Conservation (phyloP, 305 asterid genomes). For the Fraxinus baroniana region DNA sequence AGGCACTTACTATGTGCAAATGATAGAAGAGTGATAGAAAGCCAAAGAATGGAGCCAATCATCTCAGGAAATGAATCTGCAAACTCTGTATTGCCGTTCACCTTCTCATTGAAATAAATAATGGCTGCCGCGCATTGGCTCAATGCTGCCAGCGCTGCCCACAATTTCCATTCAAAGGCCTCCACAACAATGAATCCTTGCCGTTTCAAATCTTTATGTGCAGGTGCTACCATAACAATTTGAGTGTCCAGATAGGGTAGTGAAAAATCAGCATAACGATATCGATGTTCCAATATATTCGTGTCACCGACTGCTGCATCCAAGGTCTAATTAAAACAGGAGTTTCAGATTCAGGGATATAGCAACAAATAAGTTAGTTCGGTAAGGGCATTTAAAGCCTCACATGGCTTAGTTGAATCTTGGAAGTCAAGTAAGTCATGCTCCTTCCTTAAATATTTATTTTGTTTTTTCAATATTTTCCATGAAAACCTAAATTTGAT, state of each 20-base stretch:
- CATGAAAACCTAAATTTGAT: not conserved
- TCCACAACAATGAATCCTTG: conserved; percentile 36
- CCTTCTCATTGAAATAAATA: conserved; percentile 60
- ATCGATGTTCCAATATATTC: conserved; percentile 59
- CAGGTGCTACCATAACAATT: conserved; percentile 64
- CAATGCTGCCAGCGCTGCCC: conserved; percentile 43
- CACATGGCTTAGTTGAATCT: not conserved
- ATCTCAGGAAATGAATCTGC: conserved; percentile 29
- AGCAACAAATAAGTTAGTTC: not conserved
- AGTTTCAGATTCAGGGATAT: not conserved
- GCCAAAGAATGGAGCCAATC: conserved; percentile 56
- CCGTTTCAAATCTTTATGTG: conserved; percentile 33
- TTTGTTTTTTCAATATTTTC: not conserved
- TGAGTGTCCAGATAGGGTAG: conserved; percentile 68
- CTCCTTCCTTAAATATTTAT: not conserved
- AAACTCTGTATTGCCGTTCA: conserved; percentile 42
- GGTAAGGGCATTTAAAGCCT: not conserved
- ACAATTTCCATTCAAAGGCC: conserved; percentile 51
- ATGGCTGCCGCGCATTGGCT: conserved; percentile 40
- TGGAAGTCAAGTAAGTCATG: not conserved
- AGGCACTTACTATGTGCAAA: conserved; percentile 51
- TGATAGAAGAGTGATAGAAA: conserved; percentile 56
- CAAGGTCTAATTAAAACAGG: conserved; percentile 23
- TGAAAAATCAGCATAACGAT: conserved; percentile 43
- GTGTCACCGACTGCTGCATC: conserved; percentile 72